A percentile compares a stretch with the other conserved stretches of the same genome.
Conservation (phyloP, 1,284 basidiomycete species). For the Meripilus lineatus region DNA sequence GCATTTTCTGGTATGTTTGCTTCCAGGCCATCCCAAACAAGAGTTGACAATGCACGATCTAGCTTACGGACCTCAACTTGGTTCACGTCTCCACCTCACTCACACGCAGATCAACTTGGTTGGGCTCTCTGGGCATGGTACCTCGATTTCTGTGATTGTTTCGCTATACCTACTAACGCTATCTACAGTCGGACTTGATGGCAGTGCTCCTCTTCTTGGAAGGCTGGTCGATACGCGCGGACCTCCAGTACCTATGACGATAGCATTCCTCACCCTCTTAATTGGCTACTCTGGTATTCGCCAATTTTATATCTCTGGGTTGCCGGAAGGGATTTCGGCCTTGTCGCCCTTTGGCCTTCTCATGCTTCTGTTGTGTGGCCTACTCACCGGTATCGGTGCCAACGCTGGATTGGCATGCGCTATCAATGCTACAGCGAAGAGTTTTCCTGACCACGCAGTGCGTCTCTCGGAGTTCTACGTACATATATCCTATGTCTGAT, state of each 20-base stretch:
- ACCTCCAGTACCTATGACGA: conserved; percentile 42
- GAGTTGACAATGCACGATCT: conserved; percentile 4
- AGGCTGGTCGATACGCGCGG: conserved; percentile 61
- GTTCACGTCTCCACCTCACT: conserved; percentile 59
- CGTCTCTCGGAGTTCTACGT: conserved; percentile 15
- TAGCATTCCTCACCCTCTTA: conserved; percentile 48
- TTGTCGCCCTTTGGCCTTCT: conserved; percentile 24
- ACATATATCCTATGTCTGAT: neutral
- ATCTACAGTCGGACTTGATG: conserved; percentile 51
- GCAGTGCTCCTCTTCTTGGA: conserved; percentile 66
- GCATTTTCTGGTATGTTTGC: conserved; percentile 49
- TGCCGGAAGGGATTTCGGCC: conserved; percentile 30
- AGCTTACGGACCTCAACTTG: conserved; percentile 83
- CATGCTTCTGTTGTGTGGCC: conserved; percentile 44
- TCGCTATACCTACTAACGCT: conserved; percentile 4
- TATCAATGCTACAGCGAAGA: conserved; percentile 64
- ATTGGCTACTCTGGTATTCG: conserved; percentile 66
- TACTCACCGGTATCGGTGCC: conserved; percentile 59
- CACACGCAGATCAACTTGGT: conserved; percentile 77
- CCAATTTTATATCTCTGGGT: conserved; percentile 51
- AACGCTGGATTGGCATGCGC: conserved; percentile 51
- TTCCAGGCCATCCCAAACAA: too few species aligned
- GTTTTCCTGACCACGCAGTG: conserved; percentile 50
- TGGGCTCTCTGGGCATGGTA: conserved; percentile 64
- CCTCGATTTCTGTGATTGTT: conserved; percentile 19